Base-by-base conservation (phyloP, 202 grass and related monocot genomes). In the Cymbopogon flexuosus region DNA sequence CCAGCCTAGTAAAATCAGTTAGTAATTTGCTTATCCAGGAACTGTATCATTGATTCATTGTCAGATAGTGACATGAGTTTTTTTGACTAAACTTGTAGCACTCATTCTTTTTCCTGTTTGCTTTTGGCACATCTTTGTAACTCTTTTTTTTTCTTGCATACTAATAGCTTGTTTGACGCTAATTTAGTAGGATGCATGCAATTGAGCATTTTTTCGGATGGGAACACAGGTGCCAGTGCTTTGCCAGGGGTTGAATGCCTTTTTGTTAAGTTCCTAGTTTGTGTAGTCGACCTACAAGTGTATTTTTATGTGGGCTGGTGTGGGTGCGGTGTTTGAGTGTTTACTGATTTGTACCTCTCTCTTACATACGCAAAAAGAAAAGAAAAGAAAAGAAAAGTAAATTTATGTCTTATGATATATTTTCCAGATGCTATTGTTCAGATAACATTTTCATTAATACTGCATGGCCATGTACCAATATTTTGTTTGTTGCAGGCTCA, bases 341-440 rank as follows among this genome's bases (percentile, higher is more conserved):
- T 30, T 23, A 29, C 42, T 22, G 1, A 11, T 30, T 46, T 46
- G 11, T 45, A 4, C 42, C 12, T 46, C 42, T 42, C 41, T 11
- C 43, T 46, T 46, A 46, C 12, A 46, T 46, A 46, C 4, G 13
- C 43, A 46, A 46, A 46, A 46, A 46, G 7, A 5, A 27, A 27
- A 27, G 27, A 5, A 27, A 27, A 27, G 27, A 36, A 8, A 39
- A 39, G 5, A 8, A 37, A 37, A 39, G 37, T 39, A 42, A 42
- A 42, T 65, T 42, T 39, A 72, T 62, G 69, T 61, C 29, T 18
- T 19, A 27, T 64, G 56, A 2, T 67, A 59, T 88, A 83, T 6
- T 75, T 35, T 77, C n/a, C n/a, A 81, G 18, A 81, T 63, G 63
- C 12, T 63, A 52, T 18, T 24, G 29, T 35, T 66, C 5, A 35